Percentiles rank a stretch among this genome's conserved stretches.
Evolutionary conservation across 768 basidiomycete species (phyloP).

Genomic region (Psilocybe cubensis): DNA sequence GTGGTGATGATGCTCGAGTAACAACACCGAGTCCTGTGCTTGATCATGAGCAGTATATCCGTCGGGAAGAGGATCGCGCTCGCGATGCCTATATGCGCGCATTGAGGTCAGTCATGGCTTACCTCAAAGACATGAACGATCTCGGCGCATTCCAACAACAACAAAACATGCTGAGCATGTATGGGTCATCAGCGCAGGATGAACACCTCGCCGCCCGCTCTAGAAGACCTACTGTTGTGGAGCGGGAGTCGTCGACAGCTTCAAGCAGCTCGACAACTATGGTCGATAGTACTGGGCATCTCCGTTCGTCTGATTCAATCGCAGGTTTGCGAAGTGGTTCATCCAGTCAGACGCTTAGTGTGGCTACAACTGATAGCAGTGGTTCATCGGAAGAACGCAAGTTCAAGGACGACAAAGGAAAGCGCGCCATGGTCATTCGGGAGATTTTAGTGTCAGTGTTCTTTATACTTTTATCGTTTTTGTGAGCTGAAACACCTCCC

Average conservation of each 20-base stretch:
- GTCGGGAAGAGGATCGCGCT: slow-evolving; percentile 72
- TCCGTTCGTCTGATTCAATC: slow-evolving; percentile 70
- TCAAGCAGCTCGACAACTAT: slow-evolving; percentile 48
- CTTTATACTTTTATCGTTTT: neutral
- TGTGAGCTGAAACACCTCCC: slow-evolving; percentile 19
- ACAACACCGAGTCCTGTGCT: slow-evolving; percentile 48
- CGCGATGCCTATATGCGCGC: slow-evolving; percentile 79
- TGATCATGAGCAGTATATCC: slow-evolving; percentile 53
- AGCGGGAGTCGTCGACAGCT: slow-evolving; percentile 63
- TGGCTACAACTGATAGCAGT: slow-evolving; percentile 74
- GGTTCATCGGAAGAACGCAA: slow-evolving; percentile 82
- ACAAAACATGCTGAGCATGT: slow-evolving; percentile 56
- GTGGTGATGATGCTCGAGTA: slow-evolving; percentile 18
- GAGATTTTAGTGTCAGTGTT: slow-evolving; percentile 88
- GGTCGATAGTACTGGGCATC: slow-evolving; percentile 51
- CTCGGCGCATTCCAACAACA: slow-evolving; percentile 71
- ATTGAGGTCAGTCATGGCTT: slow-evolving; percentile 92
- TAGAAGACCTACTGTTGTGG: slow-evolving; percentile 71
- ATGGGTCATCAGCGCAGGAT: slow-evolving; percentile 48
- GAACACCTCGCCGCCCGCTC: slow-evolving; percentile 49
- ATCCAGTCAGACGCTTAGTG: slow-evolving; percentile 69
- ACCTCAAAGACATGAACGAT: slow-evolving; percentile 95
- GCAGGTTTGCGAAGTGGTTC: slow-evolving; percentile 61
- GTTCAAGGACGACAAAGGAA: slow-evolving; percentile 89
- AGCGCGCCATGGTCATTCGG: slow-evolving; percentile 80